A percentile compares a stretch with the other conserved stretches of the same genome.
Evolutionary conservation across 1,139 yeast genomes (phyloP).

Genomic region (Pichia sp.): DNA sequence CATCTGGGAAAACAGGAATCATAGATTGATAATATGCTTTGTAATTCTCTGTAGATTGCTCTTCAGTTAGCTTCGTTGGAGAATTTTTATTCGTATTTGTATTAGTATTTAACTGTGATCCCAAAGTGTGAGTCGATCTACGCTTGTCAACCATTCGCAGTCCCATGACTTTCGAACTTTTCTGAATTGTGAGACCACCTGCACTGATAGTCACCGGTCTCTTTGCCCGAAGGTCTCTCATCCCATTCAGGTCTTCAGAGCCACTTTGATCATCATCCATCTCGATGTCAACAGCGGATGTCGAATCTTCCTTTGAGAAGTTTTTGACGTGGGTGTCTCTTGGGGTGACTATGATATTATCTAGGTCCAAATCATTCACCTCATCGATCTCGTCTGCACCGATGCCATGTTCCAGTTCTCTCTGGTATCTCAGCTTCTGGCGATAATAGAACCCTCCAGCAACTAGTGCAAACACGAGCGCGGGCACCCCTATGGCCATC

Average conservation of each 20-base stretch:
- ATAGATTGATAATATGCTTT: constrained; percentile 25
- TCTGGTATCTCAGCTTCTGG: constrained; percentile 29
- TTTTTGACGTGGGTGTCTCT: constrained; percentile 4
- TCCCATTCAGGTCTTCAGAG: too few relatives aligned
- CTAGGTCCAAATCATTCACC: constrained; percentile 22
- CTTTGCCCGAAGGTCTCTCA: too few relatives aligned
- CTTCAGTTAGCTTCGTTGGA: background rate
- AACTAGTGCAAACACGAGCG: constrained; percentile 30
- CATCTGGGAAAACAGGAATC: constrained; percentile 20
- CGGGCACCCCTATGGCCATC: constrained; percentile 42
- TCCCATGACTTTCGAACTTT: constrained; percentile 22
- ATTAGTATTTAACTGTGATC: background rate
- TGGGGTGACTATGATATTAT: constrained; percentile 16
- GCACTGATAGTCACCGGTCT: constrained; percentile 10
- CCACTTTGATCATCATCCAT: constrained; percentile 1
- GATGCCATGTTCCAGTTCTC: constrained; percentile 30
- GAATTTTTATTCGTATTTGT: background rate
- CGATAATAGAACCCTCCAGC: constrained; percentile 29
- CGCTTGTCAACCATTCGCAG: constrained; percentile 14
- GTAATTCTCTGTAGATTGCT: constrained; percentile 14
- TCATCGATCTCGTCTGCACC: constrained; percentile 17
- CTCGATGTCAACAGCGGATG: background rate
- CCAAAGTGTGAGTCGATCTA: background rate
- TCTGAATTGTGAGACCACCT: constrained; percentile 14
- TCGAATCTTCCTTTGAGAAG: constrained; percentile 2